Percentiles rank a stretch among this genome's conserved stretches.
phyloP scores from a whole-genome alignment of 169 alveolate species.

The Babesia sp. region DNA sequence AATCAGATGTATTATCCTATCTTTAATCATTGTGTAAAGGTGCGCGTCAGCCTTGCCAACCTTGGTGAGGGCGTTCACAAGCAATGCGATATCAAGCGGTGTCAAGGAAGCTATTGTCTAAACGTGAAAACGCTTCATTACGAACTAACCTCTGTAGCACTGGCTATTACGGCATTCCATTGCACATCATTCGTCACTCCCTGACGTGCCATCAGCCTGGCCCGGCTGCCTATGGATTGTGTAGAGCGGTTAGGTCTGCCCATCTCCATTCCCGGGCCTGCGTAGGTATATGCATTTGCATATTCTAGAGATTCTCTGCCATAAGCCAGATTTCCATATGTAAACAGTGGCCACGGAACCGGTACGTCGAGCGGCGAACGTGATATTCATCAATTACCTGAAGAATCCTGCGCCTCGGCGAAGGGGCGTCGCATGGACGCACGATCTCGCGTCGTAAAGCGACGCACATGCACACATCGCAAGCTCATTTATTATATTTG shows the following conservation, averaged over 20 bases:
- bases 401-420: slow-evolving; percentile 8
- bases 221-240: slow-evolving; percentile 11
- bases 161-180: slow-evolving; percentile 32
- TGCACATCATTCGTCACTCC: background rate
- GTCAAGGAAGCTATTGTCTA: slow-evolving; percentile 35
- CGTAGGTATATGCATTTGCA: background rate
- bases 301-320: too few species aligned
- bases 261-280: background rate
- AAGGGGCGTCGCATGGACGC: slow-evolving; percentile 16
- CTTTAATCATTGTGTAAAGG: slow-evolving; percentile 23
- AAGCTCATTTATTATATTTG: background rate
- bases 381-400: background rate
- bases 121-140: background rate
- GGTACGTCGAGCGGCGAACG: too few species aligned
- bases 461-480: background rate
- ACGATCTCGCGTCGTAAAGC: background rate
- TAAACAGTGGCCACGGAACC: too few species aligned
- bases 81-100: slow-evolving; percentile 61
- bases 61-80: slow-evolving; percentile 57
- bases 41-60: slow-evolving; percentile 31
- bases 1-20: slow-evolving; percentile 11
- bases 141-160: slow-evolving; percentile 8
- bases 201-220: slow-evolving; percentile 39
- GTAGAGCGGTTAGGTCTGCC: background rate
- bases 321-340: too few species aligned